Conservation (phyloP, 2,329 filamentous ascomycete genomes). For the Capronia coronata region DNA sequence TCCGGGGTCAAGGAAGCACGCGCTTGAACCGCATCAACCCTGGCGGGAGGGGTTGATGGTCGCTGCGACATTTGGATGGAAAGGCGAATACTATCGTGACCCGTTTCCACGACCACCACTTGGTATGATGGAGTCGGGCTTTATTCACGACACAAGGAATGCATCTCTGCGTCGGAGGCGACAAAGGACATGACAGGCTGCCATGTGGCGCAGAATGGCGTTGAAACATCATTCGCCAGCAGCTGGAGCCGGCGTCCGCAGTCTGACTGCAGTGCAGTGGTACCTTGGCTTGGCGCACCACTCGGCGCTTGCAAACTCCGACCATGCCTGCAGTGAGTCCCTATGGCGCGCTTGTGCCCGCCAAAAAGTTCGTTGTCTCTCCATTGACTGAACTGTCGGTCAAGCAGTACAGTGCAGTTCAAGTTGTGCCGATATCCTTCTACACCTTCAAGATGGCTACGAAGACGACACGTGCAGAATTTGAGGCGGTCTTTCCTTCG, state of each 20-base stretch:
- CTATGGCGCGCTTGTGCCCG: neutral
- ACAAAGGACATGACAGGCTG: too few relatives aligned
- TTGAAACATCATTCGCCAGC: neutral
- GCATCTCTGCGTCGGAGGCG: too few relatives aligned
- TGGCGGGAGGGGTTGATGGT: conserved; percentile 43
- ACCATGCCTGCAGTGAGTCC: neutral
- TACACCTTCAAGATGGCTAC: conserved; percentile 52
- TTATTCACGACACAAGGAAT: too few relatives aligned
- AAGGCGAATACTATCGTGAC: neutral
- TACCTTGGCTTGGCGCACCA: conserved; percentile 13
- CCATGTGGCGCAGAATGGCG: neutral
- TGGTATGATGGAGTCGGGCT: too few relatives aligned
- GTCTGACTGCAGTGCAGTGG: too few relatives aligned
- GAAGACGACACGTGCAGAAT: conserved; percentile 64
- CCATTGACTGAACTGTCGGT: conserved; percentile 8
- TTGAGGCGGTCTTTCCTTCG: conserved; percentile 83
- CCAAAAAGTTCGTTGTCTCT: conserved; percentile 10
- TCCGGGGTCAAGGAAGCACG: conserved; percentile 52
- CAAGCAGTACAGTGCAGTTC: conserved; percentile 3
- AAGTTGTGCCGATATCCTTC: neutral
- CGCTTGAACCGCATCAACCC: conserved; percentile 32
- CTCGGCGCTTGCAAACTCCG: conserved; percentile 9
- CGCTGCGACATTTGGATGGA: conserved; percentile 31
- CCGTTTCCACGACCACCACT: neutral
- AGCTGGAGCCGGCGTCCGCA: neutral